Percentiles rank a stretch among this genome's conserved stretches.
Evolutionary conservation across 345 rosid genomes (phyloP).

Genomic region (Boechera stricta): DNA sequence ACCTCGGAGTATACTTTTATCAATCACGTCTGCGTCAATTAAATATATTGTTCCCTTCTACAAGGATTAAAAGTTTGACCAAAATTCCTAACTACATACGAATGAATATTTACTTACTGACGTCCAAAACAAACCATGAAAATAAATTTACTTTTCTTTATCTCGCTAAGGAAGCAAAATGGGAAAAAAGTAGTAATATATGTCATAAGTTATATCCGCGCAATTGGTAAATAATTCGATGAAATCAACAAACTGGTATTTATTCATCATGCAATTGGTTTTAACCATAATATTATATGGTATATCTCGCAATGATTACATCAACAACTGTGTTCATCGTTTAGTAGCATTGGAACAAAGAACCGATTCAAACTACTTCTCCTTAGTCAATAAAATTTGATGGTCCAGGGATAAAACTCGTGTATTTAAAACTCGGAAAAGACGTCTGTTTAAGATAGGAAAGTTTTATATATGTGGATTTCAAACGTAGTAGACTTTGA

Average conservation of each 20-base stretch:
- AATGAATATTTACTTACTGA: not conserved
- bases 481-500: conserved; percentile 35
- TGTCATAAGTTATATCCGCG: conserved; percentile 7
- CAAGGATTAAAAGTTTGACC: conserved; percentile 24
- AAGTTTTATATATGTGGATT: not conserved
- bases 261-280: not conserved
- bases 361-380: not conserved
- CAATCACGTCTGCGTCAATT: conserved; percentile 29
- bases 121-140: not conserved
- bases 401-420: conserved; percentile 2
- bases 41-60: not conserved
- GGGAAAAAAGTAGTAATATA: not conserved
- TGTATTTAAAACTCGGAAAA: conserved; percentile 8
- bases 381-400: not conserved
- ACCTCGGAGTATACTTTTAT: conserved; percentile 4
- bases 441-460: conserved; percentile 5
- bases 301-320: not conserved
- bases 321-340: not conserved
- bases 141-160: not conserved
- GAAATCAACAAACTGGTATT: not conserved
- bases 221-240: not conserved
- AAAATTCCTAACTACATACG: not conserved
- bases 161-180: not conserved
- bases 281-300: not conserved
- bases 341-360: not conserved